Conservation (phyloP, 495 filamentous ascomycete genomes). For the Trichoderma orchidacearum region DNA sequence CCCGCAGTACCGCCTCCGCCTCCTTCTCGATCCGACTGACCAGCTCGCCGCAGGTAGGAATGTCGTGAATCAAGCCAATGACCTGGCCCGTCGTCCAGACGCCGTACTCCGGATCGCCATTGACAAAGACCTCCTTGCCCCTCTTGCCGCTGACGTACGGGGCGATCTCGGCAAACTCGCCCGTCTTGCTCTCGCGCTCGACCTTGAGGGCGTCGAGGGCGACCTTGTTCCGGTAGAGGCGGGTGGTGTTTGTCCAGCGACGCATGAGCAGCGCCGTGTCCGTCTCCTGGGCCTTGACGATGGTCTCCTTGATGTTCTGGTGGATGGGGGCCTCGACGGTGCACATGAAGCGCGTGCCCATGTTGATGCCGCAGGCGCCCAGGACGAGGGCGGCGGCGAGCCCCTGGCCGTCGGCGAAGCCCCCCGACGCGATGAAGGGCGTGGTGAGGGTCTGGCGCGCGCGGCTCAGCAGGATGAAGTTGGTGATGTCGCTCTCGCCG, state of each 20-base stretch:
- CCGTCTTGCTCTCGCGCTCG: constrained; percentile 71
- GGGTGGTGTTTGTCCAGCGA: constrained; percentile 84
- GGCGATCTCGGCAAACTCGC: constrained; percentile 84
- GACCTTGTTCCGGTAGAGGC: constrained; percentile 83
- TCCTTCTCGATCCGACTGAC: constrained; percentile 46
- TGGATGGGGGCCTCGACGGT: constrained; percentile 90
- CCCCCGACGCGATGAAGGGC: constrained; percentile 91
- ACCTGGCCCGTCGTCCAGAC: constrained; percentile 58
- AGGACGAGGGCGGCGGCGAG: constrained; percentile 83
- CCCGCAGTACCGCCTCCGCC: constrained; percentile 38
- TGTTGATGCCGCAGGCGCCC: constrained; percentile 91
- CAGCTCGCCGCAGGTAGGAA: constrained; percentile 43
- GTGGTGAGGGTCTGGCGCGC: constrained; percentile 74
- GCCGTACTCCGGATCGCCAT: constrained; percentile 81
- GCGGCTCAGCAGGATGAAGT: constrained; percentile 82
- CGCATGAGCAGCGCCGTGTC: constrained; percentile 82
- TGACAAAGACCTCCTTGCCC: constrained; percentile 80
- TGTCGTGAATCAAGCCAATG: constrained; percentile 53
- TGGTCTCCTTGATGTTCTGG: constrained; percentile 81
- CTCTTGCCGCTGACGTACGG: constrained; percentile 86
- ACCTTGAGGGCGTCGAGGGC: constrained; percentile 66
- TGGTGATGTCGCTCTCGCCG: constrained; percentile 92
- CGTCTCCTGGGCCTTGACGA: constrained; percentile 76
- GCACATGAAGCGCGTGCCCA: constrained; percentile 91
- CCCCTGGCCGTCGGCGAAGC: constrained; percentile 90